phyloP scores from a whole-genome alignment of 1,284 basidiomycete genomes.

The Trametes versicolor region DNA sequence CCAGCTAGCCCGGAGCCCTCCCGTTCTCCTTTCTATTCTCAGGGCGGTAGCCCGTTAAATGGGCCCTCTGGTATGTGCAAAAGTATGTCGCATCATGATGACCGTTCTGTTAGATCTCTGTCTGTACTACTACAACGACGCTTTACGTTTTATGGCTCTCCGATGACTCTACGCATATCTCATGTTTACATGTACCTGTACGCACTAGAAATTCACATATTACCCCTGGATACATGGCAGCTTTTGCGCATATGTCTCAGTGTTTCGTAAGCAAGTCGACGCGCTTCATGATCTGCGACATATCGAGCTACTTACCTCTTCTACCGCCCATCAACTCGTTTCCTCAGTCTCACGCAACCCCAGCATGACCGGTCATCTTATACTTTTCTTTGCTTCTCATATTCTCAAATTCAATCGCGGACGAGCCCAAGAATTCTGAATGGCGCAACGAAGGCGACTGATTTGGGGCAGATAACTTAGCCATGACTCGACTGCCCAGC shows the following conservation, averaged over 20 bases:
- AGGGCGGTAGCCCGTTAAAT: neutral
- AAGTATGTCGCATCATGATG: slow-evolving; percentile 22
- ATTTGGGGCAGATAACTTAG: slow-evolving; percentile 11
- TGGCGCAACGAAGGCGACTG: slow-evolving; percentile 6
- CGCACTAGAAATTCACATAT: slow-evolving; percentile 2
- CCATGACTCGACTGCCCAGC: slow-evolving; percentile 16
- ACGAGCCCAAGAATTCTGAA: neutral
- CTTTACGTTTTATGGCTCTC: slow-evolving; percentile 19
- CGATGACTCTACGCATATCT: slow-evolving; percentile 11
- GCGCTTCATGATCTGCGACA: no score
- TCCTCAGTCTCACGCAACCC: slow-evolving; percentile 2
- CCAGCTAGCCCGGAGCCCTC: slow-evolving; percentile 15
- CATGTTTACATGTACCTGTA: slow-evolving; percentile 24
- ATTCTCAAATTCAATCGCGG: neutral
- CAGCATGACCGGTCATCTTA: neutral
- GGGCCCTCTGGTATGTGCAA: slow-evolving; percentile 17
- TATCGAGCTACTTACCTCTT: neutral
- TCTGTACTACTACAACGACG: slow-evolving; percentile 24
- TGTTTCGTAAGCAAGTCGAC: no score
- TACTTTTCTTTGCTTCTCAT: neutral
- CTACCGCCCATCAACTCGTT: neutral
- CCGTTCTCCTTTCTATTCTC: neutral
- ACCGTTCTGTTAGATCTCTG: slow-evolving; percentile 9
- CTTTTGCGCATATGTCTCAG: no score
- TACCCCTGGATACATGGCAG: neutral